Base-by-base conservation (phyloP, 169 alveolate species). In the Babesia ovis region DNA sequence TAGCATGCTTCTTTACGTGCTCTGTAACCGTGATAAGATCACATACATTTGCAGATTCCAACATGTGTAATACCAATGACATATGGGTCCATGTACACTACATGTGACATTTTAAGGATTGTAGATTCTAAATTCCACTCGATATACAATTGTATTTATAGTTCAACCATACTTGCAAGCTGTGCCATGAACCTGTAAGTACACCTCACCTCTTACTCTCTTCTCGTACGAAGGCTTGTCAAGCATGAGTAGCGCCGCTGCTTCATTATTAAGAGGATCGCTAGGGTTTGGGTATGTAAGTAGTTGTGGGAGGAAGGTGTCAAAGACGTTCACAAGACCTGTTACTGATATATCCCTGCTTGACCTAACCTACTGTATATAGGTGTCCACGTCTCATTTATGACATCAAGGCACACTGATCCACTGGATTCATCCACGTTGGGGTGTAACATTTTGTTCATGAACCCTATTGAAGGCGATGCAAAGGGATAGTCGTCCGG, bases 401-500 rank as follows among this genome's bases (percentile, higher is more conserved):
- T 95, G 25, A 96, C 99, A 83, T 97, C 99, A 41, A 97, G 85
- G 69, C 99, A 97, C 31, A 97, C 98, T 12, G 97, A 92, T 27
- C 99, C 99, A 23, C 98, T 95, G 73, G 97, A 94, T 77, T 95
- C 98, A 80, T 97, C 99, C 22, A 96, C 97, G 71, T 97, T 97
- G 1, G 98, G 99, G 75, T 96, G 99, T 51, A 90, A 91, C 25
- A 96, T 92, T 76, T 92, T 95, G 81, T 95, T 95, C 39, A 87
- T 72, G 80, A 97, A 97, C 1, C 99, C 99, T 43, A 97, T 96
- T 11, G 98, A 93, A 0, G 99, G 99, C 0, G 98, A 93, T 51
- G 97, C 97, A 75, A 93, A 97, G 16, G 99, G 99, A 73, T 97
- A 97, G 56, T 96, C 91, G 59, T 95, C 98, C n/a, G 99, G 99